Evolutionary conservation across 306 rosid genomes (phyloP).

Genomic region (Hippophae rhamnoides): DNA sequence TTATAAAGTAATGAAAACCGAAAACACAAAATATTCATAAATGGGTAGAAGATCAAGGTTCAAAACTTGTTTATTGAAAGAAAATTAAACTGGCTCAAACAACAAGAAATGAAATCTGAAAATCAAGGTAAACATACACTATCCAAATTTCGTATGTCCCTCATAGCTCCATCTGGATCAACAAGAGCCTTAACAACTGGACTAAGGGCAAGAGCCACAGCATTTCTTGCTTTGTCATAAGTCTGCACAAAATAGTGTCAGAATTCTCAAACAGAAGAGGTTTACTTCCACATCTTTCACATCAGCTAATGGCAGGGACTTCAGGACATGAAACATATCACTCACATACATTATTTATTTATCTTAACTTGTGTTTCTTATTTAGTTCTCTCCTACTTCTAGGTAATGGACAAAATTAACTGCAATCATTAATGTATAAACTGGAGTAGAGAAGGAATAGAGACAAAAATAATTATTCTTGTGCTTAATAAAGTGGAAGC

Average conservation of each 20-base stretch:
- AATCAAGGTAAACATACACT: slow-evolving; percentile 33
- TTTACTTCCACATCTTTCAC: neutral
- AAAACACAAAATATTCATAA: neutral
- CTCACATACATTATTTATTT: neutral
- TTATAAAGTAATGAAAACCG: neutral
- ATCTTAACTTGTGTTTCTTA: no score
- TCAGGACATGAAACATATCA: neutral
- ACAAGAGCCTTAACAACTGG: slow-evolving; percentile 97
- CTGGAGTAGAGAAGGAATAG: no score
- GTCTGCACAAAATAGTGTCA: slow-evolving; percentile 43
- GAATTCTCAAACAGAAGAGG: slow-evolving; percentile 4
- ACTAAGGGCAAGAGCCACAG: slow-evolving; percentile 90
- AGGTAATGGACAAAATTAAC: no score
- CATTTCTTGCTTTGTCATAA: slow-evolving; percentile 95
- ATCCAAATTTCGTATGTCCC: slow-evolving; percentile 80
- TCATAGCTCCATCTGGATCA: slow-evolving; percentile 90
- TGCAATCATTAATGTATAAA: no score
- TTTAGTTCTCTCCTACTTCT: no score
- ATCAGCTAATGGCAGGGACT: neutral
- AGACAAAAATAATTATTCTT: no score
- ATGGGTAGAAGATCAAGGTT: neutral
- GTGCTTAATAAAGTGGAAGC: no score
- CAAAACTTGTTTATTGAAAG: neutral
- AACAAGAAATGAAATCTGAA: slow-evolving; percentile 8
- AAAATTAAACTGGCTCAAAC: slow-evolving; percentile 2